Evolutionary conservation across 257 asterid genomes (phyloP).

Genomic region (Salvia miltiorrhiza): DNA sequence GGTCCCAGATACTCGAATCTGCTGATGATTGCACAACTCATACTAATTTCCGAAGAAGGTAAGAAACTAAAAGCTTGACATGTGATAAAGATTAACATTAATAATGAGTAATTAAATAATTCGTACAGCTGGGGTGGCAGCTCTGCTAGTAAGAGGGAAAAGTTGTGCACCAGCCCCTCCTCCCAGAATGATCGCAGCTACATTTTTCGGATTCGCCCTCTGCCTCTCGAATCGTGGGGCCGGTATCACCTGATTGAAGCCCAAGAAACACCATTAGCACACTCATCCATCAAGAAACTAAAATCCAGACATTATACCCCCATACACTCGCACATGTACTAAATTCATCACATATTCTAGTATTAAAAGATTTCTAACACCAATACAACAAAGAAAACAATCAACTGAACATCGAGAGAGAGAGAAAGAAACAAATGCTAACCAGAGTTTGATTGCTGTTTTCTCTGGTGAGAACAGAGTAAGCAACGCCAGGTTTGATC

Average conservation of each 20-base stretch:
- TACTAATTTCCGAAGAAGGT: not conserved
- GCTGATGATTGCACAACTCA: not conserved
- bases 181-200: slow-evolving; percentile 92
- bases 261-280: slow-evolving; percentile 20
- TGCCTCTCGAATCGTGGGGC: slow-evolving; percentile 55
- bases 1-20: not conserved
- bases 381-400: not conserved
- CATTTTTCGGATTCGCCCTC: slow-evolving; percentile 77
- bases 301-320: not conserved
- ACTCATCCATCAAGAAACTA: not conserved
- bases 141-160: slow-evolving; percentile 85
- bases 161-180: slow-evolving; percentile 92
- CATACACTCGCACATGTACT: not conserved
- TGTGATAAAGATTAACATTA: not conserved
- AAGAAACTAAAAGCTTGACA: not conserved
- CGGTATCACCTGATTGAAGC: slow-evolving; percentile 46
- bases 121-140: slow-evolving; percentile 98
- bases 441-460: slow-evolving; percentile 58
- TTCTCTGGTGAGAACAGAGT: slow-evolving; percentile 76
- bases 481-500: slow-evolving; percentile 60
- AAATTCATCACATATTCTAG: not conserved
- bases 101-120: not conserved
- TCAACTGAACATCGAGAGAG: not conserved
- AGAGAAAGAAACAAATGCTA: slow-evolving; percentile 4
- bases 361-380: not conserved